Base-by-base conservation (phyloP, 768 basidiomycete species). In the Thelephora ganbajun region DNA sequence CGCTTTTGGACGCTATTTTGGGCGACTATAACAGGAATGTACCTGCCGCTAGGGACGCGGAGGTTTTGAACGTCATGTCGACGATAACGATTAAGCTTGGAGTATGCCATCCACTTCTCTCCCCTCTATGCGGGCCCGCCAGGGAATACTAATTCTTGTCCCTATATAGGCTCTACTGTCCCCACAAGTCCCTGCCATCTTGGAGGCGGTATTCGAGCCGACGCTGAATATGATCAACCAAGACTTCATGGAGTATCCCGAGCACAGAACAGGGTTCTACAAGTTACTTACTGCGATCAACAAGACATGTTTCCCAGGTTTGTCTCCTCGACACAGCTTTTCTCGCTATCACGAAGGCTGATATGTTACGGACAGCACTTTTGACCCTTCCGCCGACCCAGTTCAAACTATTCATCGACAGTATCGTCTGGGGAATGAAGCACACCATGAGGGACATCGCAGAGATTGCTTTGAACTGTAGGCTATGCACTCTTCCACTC, bases 401-500 rank as follows among this genome's bases (percentile, higher is more conserved):
- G 66, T 93, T 96, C 73, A 94, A 93, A 66, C 68, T 96, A 48
- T 83, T 93, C 63, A 94, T 93, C 77, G 92, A 96, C 62, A 89
- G 87, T 49, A 83, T 94, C 50, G 80, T 92, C 43, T 97, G 93
- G 92, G 91, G 89, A 23, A 91, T 94, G 68, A 97, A 97, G 63
- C 92, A 97, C 66, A 93, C 87, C 18, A 90, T 93, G 87, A 76
- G 92, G 49, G 92, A 94, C 63, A 93, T 96, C 51, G 86, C 89
- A 6, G 92, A 96, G 58, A 84, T 80, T 37, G 83, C 83, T 34
- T 63, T 86, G 50, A 83, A 79, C 57, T 59, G 83, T 85, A 66
- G 45, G 72, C 62, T 16, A 54, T 49, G 53, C n/a, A 4, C 45
- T 34, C 36, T 16, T 37, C 30, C 14, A 51, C 36, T 12, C 26